phyloP scores from a whole-genome alignment of 768 basidiomycete species.

The Mycena vitilis region DNA sequence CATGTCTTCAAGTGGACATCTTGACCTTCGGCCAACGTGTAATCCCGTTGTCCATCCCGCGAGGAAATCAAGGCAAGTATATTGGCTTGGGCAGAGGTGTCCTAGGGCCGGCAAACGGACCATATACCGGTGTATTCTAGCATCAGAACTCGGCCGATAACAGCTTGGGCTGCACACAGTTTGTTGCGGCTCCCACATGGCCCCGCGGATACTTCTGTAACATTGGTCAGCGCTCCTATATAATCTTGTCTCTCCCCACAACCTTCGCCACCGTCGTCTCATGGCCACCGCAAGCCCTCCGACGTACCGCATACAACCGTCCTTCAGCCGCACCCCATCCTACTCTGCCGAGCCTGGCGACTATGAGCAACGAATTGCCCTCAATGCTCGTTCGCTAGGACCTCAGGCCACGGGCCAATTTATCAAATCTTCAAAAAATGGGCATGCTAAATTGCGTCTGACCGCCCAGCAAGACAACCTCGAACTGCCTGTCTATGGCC shows the following conservation, averaged over 20 bases:
- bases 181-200: slow-evolving; percentile 11
- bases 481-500: slow-evolving; percentile 68
- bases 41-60: too few relatives aligned
- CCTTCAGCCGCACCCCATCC: slow-evolving; percentile 53
- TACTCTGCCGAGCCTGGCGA: slow-evolving; percentile 68
- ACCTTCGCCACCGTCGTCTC: slow-evolving; percentile 22
- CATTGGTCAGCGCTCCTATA: slow-evolving; percentile 24
- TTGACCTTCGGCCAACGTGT: too few relatives aligned
- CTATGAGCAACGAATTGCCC: slow-evolving; percentile 65
- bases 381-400: slow-evolving; percentile 50
- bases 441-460: slow-evolving; percentile 63
- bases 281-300: slow-evolving; percentile 72
- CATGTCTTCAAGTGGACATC: too few relatives aligned
- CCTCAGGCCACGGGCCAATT: slow-evolving; percentile 60
- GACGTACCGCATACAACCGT: slow-evolving; percentile 51
- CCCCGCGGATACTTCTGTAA: background rate
- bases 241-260: background rate
- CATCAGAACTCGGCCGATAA: background rate
- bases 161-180: background rate
- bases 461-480: slow-evolving; percentile 62
- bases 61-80: too few relatives aligned
- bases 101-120: too few relatives aligned
- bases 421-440: slow-evolving; percentile 69
- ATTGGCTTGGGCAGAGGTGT: too few relatives aligned
- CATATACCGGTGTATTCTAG: background rate